These are phyloP conservation scores for Solanum dulcamara DNA, from an alignment of 257 asterid genomes.

Conservation along the genomic window DNA sequence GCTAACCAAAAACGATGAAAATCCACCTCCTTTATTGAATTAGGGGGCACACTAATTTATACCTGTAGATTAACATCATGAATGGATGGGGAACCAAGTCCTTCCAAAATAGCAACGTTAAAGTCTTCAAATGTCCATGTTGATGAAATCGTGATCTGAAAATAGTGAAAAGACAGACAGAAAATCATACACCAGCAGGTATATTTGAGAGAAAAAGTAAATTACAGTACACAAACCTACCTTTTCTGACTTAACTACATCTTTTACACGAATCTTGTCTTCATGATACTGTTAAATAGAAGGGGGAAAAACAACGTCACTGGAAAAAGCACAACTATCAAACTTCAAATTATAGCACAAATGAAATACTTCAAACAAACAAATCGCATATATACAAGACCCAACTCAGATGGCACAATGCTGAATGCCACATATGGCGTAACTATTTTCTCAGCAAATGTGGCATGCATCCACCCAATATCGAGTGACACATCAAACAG, in stretches of 20 bases:
- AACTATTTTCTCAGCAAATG: background rate
- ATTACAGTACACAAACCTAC: slow-evolving; percentile 16
- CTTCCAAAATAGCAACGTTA: slow-evolving; percentile 42
- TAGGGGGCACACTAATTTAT: background rate
- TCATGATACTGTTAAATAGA: slow-evolving; percentile 61
- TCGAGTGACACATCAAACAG: background rate
- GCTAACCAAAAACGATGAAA: background rate
- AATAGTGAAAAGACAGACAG: background rate
- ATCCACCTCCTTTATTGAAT: background rate
- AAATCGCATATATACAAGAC: background rate
- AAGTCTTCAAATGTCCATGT: slow-evolving; percentile 78
- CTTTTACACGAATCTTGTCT: slow-evolving; percentile 65
- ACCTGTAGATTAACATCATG: slow-evolving; percentile 87
- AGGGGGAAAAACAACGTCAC: slow-evolving; percentile 4
- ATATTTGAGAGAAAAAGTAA: background rate
- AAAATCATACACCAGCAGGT: background rate
- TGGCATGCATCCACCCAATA: background rate
- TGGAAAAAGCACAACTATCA: background rate
- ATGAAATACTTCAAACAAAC: background rate
- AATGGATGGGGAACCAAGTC: slow-evolving; percentile 26
- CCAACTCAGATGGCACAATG: background rate
- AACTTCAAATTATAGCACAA: background rate
- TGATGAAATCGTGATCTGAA: slow-evolving; percentile 51
- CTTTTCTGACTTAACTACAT: slow-evolving; percentile 66
- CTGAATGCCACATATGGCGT: background rate